Evolutionary conservation across 2,329 filamentous ascomycete genomes (phyloP).

Genomic region (Ophiostoma australiae): DNA sequence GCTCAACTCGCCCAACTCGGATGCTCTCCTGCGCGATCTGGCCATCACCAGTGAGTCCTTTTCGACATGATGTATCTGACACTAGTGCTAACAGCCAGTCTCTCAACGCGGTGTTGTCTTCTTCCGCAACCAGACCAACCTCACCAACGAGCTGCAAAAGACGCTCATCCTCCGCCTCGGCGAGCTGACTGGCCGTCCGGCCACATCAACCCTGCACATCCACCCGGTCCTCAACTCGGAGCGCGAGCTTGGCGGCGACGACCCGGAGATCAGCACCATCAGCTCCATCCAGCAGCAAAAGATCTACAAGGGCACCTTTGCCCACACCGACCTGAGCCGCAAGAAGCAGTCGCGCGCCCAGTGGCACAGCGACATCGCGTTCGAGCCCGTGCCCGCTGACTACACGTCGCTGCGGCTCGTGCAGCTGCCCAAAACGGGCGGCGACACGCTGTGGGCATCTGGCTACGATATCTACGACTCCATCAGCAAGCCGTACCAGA

Average conservation of each 20-base stretch:
- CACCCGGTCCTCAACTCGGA: constrained; percentile 54
- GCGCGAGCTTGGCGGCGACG: constrained; percentile 48
- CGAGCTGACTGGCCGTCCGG: constrained; percentile 54
- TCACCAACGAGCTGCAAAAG: constrained; percentile 57
- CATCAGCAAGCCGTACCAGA: constrained; percentile 44
- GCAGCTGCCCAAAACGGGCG: constrained; percentile 24
- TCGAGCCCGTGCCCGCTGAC: constrained; percentile 50
- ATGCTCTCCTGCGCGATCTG: constrained; percentile 60
- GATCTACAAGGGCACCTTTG: constrained; percentile 32
- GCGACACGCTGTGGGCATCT: constrained; percentile 43
- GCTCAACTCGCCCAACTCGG: constrained; percentile 56
- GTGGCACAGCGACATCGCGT: constrained; percentile 48
- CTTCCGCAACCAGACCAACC: constrained; percentile 55
- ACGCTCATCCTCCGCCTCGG: constrained; percentile 55
- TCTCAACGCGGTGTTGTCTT: constrained; percentile 61
- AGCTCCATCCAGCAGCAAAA: constrained; percentile 46
- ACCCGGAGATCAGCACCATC: constrained; percentile 57
- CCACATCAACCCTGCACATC: constrained; percentile 54
- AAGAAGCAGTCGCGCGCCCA: constrained; percentile 30
- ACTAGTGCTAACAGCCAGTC: constrained; percentile 37
- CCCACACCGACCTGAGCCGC: constrained; percentile 29
- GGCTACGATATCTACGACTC: constrained; percentile 48
- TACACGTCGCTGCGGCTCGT: constrained; percentile 49
- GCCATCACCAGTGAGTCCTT: constrained; percentile 56
- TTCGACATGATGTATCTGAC: too few species aligned